These are phyloP conservation scores for Cladophialophora psammophila DNA, from an alignment of 2,329 filamentous ascomycete genomes.

Conservation along the genomic window DNA sequence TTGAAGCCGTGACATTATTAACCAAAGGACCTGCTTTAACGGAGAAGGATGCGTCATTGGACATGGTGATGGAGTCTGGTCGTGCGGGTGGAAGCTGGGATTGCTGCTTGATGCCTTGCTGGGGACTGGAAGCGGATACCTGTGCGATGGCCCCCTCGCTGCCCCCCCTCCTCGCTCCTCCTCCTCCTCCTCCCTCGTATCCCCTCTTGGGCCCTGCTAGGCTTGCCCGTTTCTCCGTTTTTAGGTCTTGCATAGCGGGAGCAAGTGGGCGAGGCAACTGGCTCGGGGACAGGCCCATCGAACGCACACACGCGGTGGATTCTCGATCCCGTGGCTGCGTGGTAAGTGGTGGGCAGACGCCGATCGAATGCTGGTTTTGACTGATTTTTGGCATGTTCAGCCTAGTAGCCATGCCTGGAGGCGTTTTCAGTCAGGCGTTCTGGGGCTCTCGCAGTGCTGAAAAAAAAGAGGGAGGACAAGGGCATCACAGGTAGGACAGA, in stretches of 20 bases:
- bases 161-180: not conserved
- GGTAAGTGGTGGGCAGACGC: conserved; percentile 4
- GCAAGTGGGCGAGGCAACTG: conserved; percentile 2
- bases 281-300: not conserved
- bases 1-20: conserved; percentile 8
- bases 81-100: conserved; percentile 15
- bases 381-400: not conserved
- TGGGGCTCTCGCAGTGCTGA: not conserved
- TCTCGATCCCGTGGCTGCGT: conserved; percentile 14
- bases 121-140: conserved; percentile 6
- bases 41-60: conserved; percentile 11
- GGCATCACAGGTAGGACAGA: not conserved
- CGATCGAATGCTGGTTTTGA: conserved; percentile 2
- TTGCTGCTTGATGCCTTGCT: not conserved
- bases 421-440: not conserved
- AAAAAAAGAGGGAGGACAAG: not conserved
- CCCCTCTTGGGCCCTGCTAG: conserved; percentile 9
- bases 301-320: not conserved
- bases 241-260: conserved; percentile 12
- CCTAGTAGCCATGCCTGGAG: not conserved
- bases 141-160: conserved; percentile 7
- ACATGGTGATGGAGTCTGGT: conserved; percentile 2
- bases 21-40: not conserved
- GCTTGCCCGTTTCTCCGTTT: conserved; percentile 10
- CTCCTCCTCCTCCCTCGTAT: conserved; percentile 3